Base-by-base conservation (phyloP, 305 asterid species). In the Fraxinus angustifolia region DNA sequence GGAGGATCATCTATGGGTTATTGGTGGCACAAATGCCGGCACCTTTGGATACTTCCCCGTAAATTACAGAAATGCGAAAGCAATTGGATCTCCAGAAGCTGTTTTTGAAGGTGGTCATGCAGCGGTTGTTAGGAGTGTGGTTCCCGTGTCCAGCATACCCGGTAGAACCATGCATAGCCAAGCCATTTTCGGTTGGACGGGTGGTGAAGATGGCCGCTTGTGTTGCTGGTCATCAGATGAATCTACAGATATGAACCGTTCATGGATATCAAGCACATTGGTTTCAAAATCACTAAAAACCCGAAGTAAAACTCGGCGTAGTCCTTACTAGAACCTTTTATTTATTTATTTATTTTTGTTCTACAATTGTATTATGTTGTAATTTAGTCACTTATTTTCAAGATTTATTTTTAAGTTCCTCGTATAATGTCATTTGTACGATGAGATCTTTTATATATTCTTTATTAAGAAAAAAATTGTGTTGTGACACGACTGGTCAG, bases 131-230 rank as follows among this genome's bases (percentile, higher is more conserved):
- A 90, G 99, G 87, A 93, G 92, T 53, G 91, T 96, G 42, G 83
- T 93, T 82, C 95, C 97, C 17, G 50, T 89, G 91, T 84, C 93
- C 48, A 48, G 19, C 8, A 48, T 48, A 16, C 8, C 60, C 2
- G 48, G 81, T 50, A 67, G 77, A 68, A 88, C 75, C 62, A 70
- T 84, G 2, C 88, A 77, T 30, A 86, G 86, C 74, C 86, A 65
- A n/a, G 89, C 91, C 17, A 86, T 92, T 31, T 92, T 90, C 50
- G 97, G 98, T 48, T 94, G 99, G 98, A 92, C 94, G 0, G 99
- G 99, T 1, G 97, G 98, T 26, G 98, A 96, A 86, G 99, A 96
- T 84, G 98, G 99, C 26, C 95, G 99, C 34, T 78, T 96, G 78
- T 94, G 98, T 85, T 92, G 97, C 84, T 95, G 99, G 99, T 83